Evolutionary conservation across 2,329 filamentous ascomycete genomes (phyloP).

Genomic region (Orbilia quercus): DNA sequence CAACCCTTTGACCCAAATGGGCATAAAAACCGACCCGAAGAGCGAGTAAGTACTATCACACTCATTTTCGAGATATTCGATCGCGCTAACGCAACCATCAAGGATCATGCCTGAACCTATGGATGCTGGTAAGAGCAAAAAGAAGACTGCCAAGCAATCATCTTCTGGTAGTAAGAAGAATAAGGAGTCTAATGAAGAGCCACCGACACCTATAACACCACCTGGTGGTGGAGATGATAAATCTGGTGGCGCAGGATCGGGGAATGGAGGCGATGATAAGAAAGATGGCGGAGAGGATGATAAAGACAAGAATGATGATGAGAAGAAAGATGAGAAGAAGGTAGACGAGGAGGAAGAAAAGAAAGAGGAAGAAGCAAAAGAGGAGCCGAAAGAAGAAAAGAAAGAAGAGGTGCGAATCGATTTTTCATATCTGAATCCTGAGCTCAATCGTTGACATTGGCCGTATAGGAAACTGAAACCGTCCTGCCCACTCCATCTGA

Average conservation of each 20-base stretch:
- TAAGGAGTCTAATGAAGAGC: slow-evolving; percentile 13
- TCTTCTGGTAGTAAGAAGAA: slow-evolving; percentile 12
- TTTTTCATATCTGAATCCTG: slow-evolving; percentile 1
- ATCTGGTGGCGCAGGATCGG: slow-evolving; percentile 26
- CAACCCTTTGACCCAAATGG: slow-evolving; percentile 45
- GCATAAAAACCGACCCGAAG: slow-evolving; percentile 42
- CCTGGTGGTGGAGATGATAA: slow-evolving; percentile 33
- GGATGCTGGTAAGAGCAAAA: slow-evolving; percentile 32
- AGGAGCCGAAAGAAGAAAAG: slow-evolving; percentile 40
- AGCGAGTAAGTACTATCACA: slow-evolving; percentile 24
- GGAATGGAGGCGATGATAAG: slow-evolving; percentile 44
- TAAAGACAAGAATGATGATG: slow-evolving; percentile 20
- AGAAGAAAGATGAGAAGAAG: slow-evolving; percentile 16
- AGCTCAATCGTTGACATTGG: slow-evolving; percentile 12
- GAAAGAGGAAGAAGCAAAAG: slow-evolving; percentile 31
- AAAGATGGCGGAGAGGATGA: slow-evolving; percentile 40
- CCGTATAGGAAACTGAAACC: slow-evolving; percentile 42
- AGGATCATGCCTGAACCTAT: slow-evolving; percentile 49
- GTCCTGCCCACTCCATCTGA: slow-evolving; percentile 41
- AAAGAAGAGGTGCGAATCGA: slow-evolving; percentile 33
- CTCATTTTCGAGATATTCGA: background rate
- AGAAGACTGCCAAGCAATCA: slow-evolving; percentile 14
- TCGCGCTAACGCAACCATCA: background rate
- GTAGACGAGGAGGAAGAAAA: slow-evolving; percentile 28
- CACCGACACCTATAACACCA: slow-evolving; percentile 34